These are phyloP conservation scores for Skeletonema potamos DNA, from an alignment of 108 stramenopile species.

Conservation along the genomic window DNA sequence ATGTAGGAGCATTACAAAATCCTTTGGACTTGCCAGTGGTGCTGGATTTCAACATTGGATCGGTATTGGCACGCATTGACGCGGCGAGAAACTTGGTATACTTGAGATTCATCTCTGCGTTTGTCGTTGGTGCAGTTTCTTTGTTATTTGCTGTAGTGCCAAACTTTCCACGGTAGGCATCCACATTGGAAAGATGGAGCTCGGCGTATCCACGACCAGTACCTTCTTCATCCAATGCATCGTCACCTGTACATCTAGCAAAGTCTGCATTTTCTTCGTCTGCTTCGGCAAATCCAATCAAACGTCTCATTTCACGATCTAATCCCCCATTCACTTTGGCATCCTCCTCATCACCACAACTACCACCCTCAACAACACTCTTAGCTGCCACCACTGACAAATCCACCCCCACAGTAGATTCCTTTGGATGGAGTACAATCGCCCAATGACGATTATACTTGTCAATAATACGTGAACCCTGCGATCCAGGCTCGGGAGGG, in stretches of 20 bases:
- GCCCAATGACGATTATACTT: slow-evolving; percentile 91
- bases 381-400: slow-evolving; percentile 58
- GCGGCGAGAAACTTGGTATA: slow-evolving; percentile 59
- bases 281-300: slow-evolving; percentile 79
- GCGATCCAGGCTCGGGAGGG: slow-evolving; percentile 52
- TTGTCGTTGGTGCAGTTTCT: slow-evolving; percentile 13
- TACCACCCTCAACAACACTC: slow-evolving; percentile 47
- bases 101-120: slow-evolving; percentile 41
- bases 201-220: slow-evolving; percentile 34
- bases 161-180: slow-evolving; percentile 62
- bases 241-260: slow-evolving; percentile 69
- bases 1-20: slow-evolving; percentile 23
- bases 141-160: not conserved
- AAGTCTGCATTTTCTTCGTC: slow-evolving; percentile 66
- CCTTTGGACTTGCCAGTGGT: slow-evolving; percentile 29
- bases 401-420: slow-evolving; percentile 72
- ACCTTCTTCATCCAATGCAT: slow-evolving; percentile 42
- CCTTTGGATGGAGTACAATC: slow-evolving; percentile 83
- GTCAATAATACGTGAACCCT: slow-evolving; percentile 71
- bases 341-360: slow-evolving; percentile 63
- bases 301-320: slow-evolving; percentile 69
- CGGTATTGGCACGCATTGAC: slow-evolving; percentile 34
- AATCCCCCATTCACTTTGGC: slow-evolving; percentile 72
- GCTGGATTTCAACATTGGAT: slow-evolving; percentile 20
- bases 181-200: slow-evolving; percentile 69